Base-by-base conservation (phyloP, 345 rosid species). In the Acer saccharum region DNA sequence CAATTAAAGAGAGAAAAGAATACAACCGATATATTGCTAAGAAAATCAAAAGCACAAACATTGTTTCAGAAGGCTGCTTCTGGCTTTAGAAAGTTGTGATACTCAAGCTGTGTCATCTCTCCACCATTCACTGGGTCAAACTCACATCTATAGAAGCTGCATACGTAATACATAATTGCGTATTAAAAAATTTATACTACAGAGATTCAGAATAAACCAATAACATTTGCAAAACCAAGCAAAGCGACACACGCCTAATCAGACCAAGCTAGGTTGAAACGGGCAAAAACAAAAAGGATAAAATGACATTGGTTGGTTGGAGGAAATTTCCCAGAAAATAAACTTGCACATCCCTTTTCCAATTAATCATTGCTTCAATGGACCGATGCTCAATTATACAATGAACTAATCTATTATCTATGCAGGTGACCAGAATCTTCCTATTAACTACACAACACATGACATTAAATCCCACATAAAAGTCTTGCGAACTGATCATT, bases 81-180 rank as follows among this genome's bases (percentile, higher is more conserved):
- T 17, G 95, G 93, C 84, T 96, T 92, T 76, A 96, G 84, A 76
- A 93, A 88, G 87, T 92, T 94, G 86, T 87, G 95, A 83, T 84
- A 85, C 80, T 96, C 97, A 11, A 92, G 82, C 85, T 90, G 97
- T 10, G 89, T 84, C 98, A 96, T 96, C 87, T 94, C 98, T 72
- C 98, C 99, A 2, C 99, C 99, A 58, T 80, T 84, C 73, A 83
- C 89, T 0, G 98, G 97, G 79, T 96, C 99, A 81, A 91, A 96
- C 78, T 92, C 86, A 77, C 99, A 96, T 72, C 97, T 84, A 80
- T 92, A 89, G 87, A 96, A 89, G n/a, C 98, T 94, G 95, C 89
- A 86, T 69, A 11, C 68, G 79, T 66, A 82, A 69, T 61, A 66
- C 41, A 25, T 43, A 50, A 25, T 43, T 54, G 21, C 39, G 35